phyloP scores from a whole-genome alignment of 306 rosid genomes.

The Trifolium subterraneum region DNA sequence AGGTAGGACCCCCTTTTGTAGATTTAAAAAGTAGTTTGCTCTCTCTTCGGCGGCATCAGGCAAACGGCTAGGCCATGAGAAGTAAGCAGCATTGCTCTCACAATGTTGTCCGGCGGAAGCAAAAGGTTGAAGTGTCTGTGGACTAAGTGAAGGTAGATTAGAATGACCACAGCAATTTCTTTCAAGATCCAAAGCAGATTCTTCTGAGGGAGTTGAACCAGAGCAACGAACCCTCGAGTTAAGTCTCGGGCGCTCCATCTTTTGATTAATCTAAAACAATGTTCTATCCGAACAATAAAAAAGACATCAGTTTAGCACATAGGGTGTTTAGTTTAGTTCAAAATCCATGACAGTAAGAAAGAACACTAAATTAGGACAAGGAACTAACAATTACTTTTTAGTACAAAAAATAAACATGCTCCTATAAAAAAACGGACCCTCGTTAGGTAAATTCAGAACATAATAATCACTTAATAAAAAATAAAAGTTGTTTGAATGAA shows the following conservation, averaged over 20 bases:
- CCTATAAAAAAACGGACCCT: conserved; percentile 1
- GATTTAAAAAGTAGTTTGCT: conserved; percentile 88
- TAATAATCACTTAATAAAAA: conserved; percentile 19
- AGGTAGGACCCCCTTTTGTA: conserved; percentile 93
- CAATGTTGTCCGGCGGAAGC: conserved; percentile 98
- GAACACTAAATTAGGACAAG: conserved; percentile 18
- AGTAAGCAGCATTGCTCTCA: conserved; percentile 93
- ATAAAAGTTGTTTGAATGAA: conserved; percentile 14
- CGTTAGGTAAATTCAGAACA: conserved; percentile 11
- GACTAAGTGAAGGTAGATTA: conserved; percentile 86
- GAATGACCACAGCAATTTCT: conserved; percentile 89
- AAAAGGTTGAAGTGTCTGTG: conserved; percentile 86
- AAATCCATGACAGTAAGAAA: conserved; percentile 12
- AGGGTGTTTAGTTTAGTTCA: conserved; percentile 27
- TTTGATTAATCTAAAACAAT: conserved; percentile 48
- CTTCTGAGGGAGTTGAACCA: conserved; percentile 91
- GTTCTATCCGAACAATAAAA: conserved; percentile 20
- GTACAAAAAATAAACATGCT: conserved; percentile 13
- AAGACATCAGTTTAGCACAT: conserved; percentile 14
- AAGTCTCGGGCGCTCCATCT: conserved; percentile 75
- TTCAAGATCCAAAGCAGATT: conserved; percentile 95
- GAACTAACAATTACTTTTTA: not conserved
- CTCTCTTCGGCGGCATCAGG: conserved; percentile 90
- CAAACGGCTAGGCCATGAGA: conserved; percentile 98
- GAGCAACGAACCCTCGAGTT: conserved; percentile 70